Conservation (phyloP, 2,329 filamentous ascomycete species). For the Dothiorella sarmentorum region DNA sequence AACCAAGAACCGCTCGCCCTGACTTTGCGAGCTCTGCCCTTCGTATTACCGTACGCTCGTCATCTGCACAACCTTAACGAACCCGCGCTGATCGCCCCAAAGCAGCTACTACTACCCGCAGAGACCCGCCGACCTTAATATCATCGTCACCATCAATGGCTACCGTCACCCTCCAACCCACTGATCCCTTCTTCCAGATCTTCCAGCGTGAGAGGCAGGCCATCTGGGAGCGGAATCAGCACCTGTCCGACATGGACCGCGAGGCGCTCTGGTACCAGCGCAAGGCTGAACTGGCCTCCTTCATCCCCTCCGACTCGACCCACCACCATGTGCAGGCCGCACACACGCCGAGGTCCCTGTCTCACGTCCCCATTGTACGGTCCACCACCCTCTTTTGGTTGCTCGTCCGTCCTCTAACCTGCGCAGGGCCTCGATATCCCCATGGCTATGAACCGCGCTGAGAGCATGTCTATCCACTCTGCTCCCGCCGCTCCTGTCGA, state of each 20-base stretch:
- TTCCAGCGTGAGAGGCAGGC: constrained; percentile 36
- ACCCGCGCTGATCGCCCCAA: constrained; percentile 8
- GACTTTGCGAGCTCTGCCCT: constrained; percentile 24
- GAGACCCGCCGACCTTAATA: background rate
- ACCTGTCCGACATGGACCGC: constrained; percentile 35
- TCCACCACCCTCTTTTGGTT: constrained; percentile 27
- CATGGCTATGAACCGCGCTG: constrained; percentile 30
- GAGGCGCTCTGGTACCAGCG: constrained; percentile 34
- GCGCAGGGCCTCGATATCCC: constrained; percentile 25
- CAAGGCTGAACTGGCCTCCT: constrained; percentile 25
- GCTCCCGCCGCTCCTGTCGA: constrained; percentile 30
- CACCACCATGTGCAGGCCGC: constrained; percentile 26
- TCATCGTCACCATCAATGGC: too few relatives aligned
- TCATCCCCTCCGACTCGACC: constrained; percentile 20
- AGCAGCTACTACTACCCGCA: too few relatives aligned
- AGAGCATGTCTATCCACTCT: constrained; percentile 26
- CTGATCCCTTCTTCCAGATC: constrained; percentile 24
- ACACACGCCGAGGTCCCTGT: constrained; percentile 36
- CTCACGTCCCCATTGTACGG: constrained; percentile 33
- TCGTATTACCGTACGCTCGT: constrained; percentile 2
- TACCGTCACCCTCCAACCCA: constrained; percentile 10
- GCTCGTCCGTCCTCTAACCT: constrained; percentile 28
- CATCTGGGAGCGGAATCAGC: constrained; percentile 33
- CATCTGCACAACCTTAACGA: background rate
- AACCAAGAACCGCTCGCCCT: constrained; percentile 19